Evolutionary conservation across 2,329 filamentous ascomycete species (phyloP).

Genomic region (Fusarium sp.): DNA sequence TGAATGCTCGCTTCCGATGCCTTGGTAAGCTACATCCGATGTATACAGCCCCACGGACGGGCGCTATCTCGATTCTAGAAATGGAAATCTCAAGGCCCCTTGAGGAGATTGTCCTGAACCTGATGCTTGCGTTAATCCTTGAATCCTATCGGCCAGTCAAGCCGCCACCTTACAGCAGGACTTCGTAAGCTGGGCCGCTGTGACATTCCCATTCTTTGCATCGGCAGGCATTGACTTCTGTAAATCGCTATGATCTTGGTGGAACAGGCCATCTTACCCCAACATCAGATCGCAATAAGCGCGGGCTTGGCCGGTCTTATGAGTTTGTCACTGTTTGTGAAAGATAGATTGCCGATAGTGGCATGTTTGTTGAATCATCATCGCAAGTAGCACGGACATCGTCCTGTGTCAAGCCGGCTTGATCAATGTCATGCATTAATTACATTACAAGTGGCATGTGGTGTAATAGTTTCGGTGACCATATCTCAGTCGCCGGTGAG

Average conservation of each 20-base stretch:
- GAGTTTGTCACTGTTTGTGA: background rate
- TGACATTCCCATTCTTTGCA: constrained; percentile 1
- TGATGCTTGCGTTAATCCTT: constrained; percentile 28
- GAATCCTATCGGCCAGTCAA: background rate
- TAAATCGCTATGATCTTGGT: background rate
- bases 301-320: constrained; percentile 1
- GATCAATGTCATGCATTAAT: background rate
- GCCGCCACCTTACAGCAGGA: background rate
- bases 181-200: background rate
- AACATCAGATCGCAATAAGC: constrained; percentile 9
- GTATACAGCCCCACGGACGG: constrained; percentile 9
- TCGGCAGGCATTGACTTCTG: background rate
- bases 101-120: constrained; percentile 16
- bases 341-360: constrained; percentile 14
- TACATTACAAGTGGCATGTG: background rate
- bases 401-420: background rate
- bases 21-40: constrained; percentile 21
- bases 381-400: constrained; percentile 4
- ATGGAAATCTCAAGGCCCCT: constrained; percentile 10
- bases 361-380: constrained; percentile 11
- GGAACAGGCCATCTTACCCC: constrained; percentile 17
- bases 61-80: constrained; percentile 31
- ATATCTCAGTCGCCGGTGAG: background rate
- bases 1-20: constrained; percentile 27
- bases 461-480: constrained; percentile 4